phyloP scores from a whole-genome alignment of 2,329 filamentous ascomycete genomes.

The Fusarium sambucinum region DNA sequence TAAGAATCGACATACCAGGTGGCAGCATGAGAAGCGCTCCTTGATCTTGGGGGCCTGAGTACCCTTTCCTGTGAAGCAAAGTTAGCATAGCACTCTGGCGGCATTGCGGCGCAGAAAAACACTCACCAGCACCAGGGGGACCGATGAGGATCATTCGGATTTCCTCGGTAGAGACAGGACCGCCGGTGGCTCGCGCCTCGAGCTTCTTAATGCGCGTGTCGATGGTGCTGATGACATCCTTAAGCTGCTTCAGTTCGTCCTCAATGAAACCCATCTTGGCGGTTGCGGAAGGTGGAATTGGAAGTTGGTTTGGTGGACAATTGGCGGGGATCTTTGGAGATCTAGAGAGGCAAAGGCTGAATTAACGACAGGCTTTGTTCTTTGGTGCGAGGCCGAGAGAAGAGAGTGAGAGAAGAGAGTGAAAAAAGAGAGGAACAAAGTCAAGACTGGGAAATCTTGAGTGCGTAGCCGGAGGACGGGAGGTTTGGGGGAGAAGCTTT shows the following conservation, averaged over 20 bases:
- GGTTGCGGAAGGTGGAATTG: conserved; percentile 41
- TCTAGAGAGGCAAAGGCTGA: conserved; percentile 22
- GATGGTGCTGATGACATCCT: conserved; percentile 84
- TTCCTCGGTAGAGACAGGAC: conserved; percentile 66
- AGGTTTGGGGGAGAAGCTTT: conserved; percentile 48
- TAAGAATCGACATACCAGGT: conserved; percentile 75
- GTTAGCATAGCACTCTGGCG: conserved; percentile 31
- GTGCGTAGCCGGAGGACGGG: conserved; percentile 51
- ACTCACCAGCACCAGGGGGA: conserved; percentile 93
- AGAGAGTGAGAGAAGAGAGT: conserved; percentile 21
- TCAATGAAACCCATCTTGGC: conserved; percentile 87
- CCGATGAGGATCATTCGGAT: conserved; percentile 98
- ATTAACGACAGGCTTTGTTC: conserved; percentile 22
- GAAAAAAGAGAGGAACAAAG: conserved; percentile 42
- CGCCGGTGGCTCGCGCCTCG: conserved; percentile 76
- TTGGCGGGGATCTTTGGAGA: conserved; percentile 31
- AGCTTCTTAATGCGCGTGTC: conserved; percentile 88
- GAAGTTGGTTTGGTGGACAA: conserved; percentile 32
- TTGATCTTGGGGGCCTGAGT: conserved; percentile 98
- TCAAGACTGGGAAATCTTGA: conserved; percentile 48
- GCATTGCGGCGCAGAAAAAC: conserved; percentile 19
- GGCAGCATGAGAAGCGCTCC: conserved; percentile 97
- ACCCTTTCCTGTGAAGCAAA: conserved; percentile 81
- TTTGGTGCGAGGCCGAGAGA: conserved; percentile 32
- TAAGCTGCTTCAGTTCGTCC: conserved; percentile 86